These are phyloP conservation scores for Pseudogymnoascus sp. DNA, from an alignment of 2,329 filamentous ascomycete species.

Conservation along the genomic window DNA sequence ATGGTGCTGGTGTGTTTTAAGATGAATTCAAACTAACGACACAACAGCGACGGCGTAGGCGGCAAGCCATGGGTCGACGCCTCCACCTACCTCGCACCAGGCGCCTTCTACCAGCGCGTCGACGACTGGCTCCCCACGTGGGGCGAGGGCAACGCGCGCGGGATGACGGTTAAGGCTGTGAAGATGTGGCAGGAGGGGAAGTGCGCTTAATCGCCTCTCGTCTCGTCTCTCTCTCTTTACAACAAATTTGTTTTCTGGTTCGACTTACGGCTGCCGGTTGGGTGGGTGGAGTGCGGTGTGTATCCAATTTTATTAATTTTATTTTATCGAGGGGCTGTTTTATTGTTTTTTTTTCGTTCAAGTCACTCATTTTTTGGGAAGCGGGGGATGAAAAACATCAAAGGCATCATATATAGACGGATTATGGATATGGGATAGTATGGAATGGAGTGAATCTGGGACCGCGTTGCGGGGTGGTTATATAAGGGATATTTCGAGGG, in stretches of 20 bases:
- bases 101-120: conserved; percentile 37
- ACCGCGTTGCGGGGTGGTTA: background rate
- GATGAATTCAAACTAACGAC: conserved; percentile 11
- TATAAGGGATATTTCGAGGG: background rate
- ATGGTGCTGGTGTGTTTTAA: no score
- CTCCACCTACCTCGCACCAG: conserved; percentile 31
- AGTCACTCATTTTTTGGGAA: background rate
- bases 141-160: conserved; percentile 35
- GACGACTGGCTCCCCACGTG: conserved; percentile 41
- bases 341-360: background rate
- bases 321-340: background rate
- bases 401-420: background rate
- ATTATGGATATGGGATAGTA: background rate
- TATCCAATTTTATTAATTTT: background rate
- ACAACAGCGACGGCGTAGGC: conserved; percentile 34
- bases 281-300: background rate
- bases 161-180: conserved; percentile 40
- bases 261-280: background rate
- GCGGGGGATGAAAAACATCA: background rate
- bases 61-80: conserved; percentile 42
- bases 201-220: conserved; percentile 14
- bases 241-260: background rate
- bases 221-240: background rate
- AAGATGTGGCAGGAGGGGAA: conserved; percentile 40
- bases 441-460: background rate